Evolutionary conservation across 1,284 basidiomycete species (phyloP), one percentile per base, ranked within the genome.

Genomic region (Thelephora terrestris): DNA sequence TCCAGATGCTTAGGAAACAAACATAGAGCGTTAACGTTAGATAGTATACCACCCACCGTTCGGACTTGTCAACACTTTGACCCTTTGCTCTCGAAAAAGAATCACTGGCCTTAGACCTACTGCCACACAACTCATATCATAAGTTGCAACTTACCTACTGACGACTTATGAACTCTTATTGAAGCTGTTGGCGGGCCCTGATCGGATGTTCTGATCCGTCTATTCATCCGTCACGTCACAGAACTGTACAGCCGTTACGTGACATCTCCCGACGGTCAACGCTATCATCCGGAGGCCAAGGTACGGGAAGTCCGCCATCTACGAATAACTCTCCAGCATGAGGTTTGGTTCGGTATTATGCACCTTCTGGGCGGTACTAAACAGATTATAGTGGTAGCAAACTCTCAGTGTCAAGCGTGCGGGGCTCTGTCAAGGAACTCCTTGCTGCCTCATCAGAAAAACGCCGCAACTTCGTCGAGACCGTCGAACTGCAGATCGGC

Each of bases 361-460:
- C 39, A 25, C 39, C 9, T 20, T 42, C 39, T 10, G 17, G 10
- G 5, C 25, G 6, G 12, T 42, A 21, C 25, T 42, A 5, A 21
- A 42, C 39, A 12, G n/a, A 21, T 14, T 46, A 17, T 51, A 62
- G 61, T 58, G 56, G 57, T 56, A 68, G 66, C 60, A 93, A 94
- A 77, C 85, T 94, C 71, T 91, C 89, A 86, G 91, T 92, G 81
- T 81, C 90, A 84, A 93, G 91, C 85, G 93, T 97, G 90, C 93
- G 93, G 82, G 83, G 85, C 75, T 91, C 88, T 64, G 81, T 97
- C 73, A 87, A 86, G 71, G 85, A 88, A 58, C 75, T 94, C 50
- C 74, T 93, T 55, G 74, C 74, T 50, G 78, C 91, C 61, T 81
- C 68, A 54, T 85, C 83, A 72, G 88, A 91, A 67, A 85, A 89